Conservation (phyloP, 352 stramenopile species). For the Phytophthora agathidicida region DNA sequence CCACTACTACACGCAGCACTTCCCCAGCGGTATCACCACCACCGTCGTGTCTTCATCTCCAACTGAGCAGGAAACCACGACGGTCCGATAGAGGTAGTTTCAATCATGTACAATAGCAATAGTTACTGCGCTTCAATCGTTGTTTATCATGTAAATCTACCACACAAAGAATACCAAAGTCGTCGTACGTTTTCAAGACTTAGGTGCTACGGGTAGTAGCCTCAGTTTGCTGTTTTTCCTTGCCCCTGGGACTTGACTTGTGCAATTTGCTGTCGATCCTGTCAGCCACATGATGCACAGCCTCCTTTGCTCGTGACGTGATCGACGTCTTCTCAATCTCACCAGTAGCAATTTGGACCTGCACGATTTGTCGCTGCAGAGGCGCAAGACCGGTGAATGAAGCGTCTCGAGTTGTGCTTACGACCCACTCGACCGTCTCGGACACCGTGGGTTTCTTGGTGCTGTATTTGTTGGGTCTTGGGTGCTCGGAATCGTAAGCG, state of each 20-base stretch:
- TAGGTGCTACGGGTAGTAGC: not conserved
- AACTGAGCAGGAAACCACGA: slow-evolving; percentile 20
- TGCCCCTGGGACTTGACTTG: slow-evolving; percentile 13
- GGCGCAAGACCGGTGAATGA: slow-evolving; percentile 28
- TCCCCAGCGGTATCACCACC: slow-evolving; percentile 21
- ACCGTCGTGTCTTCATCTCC: not conserved
- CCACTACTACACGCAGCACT: slow-evolving; percentile 70
- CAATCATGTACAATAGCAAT: slow-evolving; percentile 11
- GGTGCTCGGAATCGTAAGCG: slow-evolving; percentile 29
- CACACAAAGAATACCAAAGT: no score
- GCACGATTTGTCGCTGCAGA: slow-evolving; percentile 29
- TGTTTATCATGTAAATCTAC: no score
- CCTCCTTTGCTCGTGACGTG: slow-evolving; percentile 28
- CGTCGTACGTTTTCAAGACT: no score
- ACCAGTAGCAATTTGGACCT: slow-evolving; percentile 8
- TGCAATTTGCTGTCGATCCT: slow-evolving; percentile 20
- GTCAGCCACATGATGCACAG: slow-evolving; percentile 25
- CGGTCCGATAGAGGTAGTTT: slow-evolving; percentile 21
- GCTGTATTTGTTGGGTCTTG: slow-evolving; percentile 10
- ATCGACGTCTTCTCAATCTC: slow-evolving; percentile 30
- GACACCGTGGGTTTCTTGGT: slow-evolving; percentile 28
- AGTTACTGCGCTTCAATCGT: no score
- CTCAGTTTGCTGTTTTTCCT: not conserved
- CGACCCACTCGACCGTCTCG: slow-evolving; percentile 35
- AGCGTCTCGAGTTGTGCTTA: slow-evolving; percentile 34